These are phyloP conservation scores for Sphaerostilbella broomeana DNA, from an alignment of 2,329 filamentous ascomycete genomes.

Conservation along the genomic window DNA sequence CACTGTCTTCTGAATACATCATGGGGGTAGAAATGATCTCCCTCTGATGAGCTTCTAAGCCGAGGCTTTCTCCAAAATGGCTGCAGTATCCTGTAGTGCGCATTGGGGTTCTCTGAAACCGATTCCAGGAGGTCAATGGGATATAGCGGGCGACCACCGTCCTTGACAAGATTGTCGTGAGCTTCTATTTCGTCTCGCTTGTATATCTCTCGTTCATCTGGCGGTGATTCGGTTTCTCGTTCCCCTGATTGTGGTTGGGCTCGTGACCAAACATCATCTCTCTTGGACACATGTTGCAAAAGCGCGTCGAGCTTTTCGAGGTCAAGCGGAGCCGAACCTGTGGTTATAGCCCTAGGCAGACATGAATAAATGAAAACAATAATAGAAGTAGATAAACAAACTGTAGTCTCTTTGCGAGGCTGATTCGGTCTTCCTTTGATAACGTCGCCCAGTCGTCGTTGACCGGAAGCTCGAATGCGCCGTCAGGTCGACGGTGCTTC, in stretches of 20 bases:
- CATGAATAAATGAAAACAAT: neutral
- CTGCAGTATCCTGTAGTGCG: conserved; percentile 22
- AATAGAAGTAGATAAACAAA: conserved; percentile 1
- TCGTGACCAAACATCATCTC: neutral
- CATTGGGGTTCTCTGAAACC: conserved; percentile 18
- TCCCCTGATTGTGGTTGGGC: neutral
- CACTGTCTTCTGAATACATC: conserved; percentile 23
- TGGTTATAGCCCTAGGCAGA: conserved; percentile 2
- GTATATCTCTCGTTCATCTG: neutral
- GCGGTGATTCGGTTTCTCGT: neutral
- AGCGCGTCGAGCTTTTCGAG: conserved; percentile 15
- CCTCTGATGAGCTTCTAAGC: no score
- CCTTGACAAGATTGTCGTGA: conserved; percentile 25
- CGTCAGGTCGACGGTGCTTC: conserved; percentile 12
- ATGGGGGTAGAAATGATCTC: conserved; percentile 13
- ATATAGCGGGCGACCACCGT: conserved; percentile 27
- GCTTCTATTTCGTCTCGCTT: conserved; percentile 15
- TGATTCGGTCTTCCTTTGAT: conserved; percentile 10
- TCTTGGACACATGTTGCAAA: conserved; percentile 7
- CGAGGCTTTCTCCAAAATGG: no score
- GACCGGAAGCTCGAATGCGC: conserved; percentile 10
- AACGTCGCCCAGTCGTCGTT: conserved; percentile 13
- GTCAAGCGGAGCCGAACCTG: conserved; percentile 13
- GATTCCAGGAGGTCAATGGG: conserved; percentile 21
- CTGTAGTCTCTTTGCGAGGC: conserved; percentile 14